Base-by-base conservation (phyloP, 352 stramenopile species). In the Peronospora belbahrii region DNA sequence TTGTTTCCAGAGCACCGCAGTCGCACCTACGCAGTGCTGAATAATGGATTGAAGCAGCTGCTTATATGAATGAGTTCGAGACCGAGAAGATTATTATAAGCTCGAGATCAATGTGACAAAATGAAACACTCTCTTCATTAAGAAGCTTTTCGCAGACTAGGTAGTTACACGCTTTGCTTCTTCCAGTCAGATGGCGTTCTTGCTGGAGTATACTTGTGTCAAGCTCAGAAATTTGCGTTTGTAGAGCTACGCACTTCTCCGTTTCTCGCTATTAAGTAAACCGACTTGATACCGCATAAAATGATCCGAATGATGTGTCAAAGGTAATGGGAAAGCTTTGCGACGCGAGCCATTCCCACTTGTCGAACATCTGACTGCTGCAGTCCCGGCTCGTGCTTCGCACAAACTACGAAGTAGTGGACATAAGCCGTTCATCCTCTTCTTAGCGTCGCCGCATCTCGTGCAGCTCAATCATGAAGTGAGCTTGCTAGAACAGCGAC, bases 11-110 rank as follows among this genome's bases (percentile, higher is more conserved):
- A 34, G 87, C 87, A 20, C 59, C 95, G 42, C 84, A 95, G 55
- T 73, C 81, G 48, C 84, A 94, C 46, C 87, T 85, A 8, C 82
- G 83, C 45, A 90, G 80, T 23, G 51, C 83, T 2, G 79, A 86
- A 39, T 62, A 95, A 38, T 96, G 87, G 87, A 95, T 96, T 43
- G 81, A 94, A 48, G 87, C 87, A 13, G 85, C 85, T 23, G 86
- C 80, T 25, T 95, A 89, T 62, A n/a, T n/a, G n/a, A n/a, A n/a
- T n/a, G n/a, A n/a, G n/a, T n/a, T n/a, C n/a, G n/a, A n/a, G n/a
- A n/a, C n/a, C n/a, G n/a, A n/a, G n/a, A n/a, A n/a, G n/a, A n/a
- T n/a, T n/a, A n/a, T n/a, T 47, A 62, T 27, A 68, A 70, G 19
- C 85, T 88, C 40, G 76, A 91, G 40, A 42, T 59, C n/a, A 86